Evolutionary conservation across 768 basidiomycete genomes (phyloP).

Genomic region (Hericium erinaceus): DNA sequence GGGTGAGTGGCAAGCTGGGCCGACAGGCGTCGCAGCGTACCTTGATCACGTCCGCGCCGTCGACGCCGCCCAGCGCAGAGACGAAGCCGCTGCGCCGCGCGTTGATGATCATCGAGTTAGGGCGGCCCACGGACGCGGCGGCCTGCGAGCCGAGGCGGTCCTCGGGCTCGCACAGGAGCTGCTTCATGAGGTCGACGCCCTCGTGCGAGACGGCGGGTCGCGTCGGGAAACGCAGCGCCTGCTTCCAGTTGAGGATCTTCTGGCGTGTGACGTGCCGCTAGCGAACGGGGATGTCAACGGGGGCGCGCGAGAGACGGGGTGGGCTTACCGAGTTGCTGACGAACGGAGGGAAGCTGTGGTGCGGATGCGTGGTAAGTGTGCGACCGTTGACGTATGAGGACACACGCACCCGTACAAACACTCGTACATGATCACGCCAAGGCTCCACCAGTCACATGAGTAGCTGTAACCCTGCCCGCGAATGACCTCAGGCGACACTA

Average conservation of each 20-base stretch:
- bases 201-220: conserved; percentile 80
- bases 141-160: conserved; percentile 81
- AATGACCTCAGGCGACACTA: conserved; percentile 89
- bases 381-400: neutral
- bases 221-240: conserved; percentile 78
- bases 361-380: conserved; percentile 4
- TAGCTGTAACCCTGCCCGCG: conserved; percentile 88
- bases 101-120: conserved; percentile 69
- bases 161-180: conserved; percentile 90
- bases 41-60: conserved; percentile 90
- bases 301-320: neutral
- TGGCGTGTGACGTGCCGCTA: conserved; percentile 91
- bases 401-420: conserved; percentile 76
- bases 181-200: conserved; percentile 80
- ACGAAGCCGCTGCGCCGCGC: conserved; percentile 70
- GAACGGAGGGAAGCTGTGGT: conserved; percentile 82
- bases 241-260: conserved; percentile 95
- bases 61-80: conserved; percentile 41
- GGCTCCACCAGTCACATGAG: conserved; percentile 97
- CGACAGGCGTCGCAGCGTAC: conserved; percentile 26
- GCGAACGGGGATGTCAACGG: conserved; percentile 13
- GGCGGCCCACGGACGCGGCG: conserved; percentile 57
- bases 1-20: conserved; percentile 2
- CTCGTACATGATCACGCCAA: conserved; percentile 95
- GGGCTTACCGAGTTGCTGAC: conserved; percentile 79